Evolutionary conservation across 345 rosid species (phyloP).

Genomic region (Crucihimalaya himalaica): DNA sequence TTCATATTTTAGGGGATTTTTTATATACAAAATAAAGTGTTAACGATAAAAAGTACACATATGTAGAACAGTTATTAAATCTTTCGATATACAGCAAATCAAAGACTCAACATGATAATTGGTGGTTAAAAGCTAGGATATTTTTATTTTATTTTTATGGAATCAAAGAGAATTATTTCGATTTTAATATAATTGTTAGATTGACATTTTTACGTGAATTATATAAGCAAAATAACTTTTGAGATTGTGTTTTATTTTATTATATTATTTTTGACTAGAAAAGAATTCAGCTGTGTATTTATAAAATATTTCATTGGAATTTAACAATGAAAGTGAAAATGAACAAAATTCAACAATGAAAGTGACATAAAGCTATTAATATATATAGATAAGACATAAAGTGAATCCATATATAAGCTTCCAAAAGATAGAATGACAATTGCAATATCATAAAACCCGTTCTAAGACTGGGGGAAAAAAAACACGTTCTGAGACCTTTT

Average conservation of each 20-base stretch:
- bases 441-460: neutral
- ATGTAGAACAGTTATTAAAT: neutral
- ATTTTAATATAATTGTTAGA: neutral
- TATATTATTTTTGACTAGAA: neutral
- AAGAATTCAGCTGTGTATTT: neutral
- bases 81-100: neutral
- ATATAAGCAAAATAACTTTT: neutral
- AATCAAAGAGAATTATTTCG: neutral
- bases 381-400: neutral
- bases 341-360: neutral
- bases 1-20: neutral
- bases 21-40: constrained; percentile 8
- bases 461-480: too few species aligned
- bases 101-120: neutral
- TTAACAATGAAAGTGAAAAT: neutral
- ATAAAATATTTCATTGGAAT: neutral
- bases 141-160: neutral
- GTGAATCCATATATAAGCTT: neutral
- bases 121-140: neutral
- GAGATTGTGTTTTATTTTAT: neutral
- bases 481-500: neutral
- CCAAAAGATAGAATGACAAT: neutral
- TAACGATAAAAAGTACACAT: neutral
- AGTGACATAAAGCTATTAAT: neutral
- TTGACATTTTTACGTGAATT: neutral